Evolutionary conservation across 805 yeast species (phyloP), one percentile per base, ranked within the genome.

Genomic region (Kodamaea sagamina): DNA sequence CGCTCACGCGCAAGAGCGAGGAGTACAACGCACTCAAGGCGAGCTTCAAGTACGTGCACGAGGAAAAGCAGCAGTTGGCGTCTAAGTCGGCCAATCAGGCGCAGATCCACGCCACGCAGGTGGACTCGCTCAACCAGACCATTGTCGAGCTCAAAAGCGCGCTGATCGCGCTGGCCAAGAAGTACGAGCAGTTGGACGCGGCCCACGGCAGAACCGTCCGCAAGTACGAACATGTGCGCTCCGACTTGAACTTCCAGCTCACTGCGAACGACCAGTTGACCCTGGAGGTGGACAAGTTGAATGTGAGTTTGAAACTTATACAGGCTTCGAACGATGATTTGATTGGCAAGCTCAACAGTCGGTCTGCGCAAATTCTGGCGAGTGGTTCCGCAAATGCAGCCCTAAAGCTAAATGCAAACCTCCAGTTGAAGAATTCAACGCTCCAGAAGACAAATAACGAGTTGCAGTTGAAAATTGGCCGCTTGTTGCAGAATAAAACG

Each of bases 361-460:
- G 45, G 3, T 39, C 53, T 3, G 21, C 25, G 4, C 41, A 38
- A 28, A 12, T 38, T 3, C 46, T 39, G 16, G 27, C 48, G 12
- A 50, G 48, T 15, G 43, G 39, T 26, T 13, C 19, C 19, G 46
- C 46, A 6, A 38, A 34, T 28, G 38, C 50, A 2, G 40, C 44
- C n/a, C 25, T 46, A 8, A 42, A 40, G 22, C 31, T 43, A 16
- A 47, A 46, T 28, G 57, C 59, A 16, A 51, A 39, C 29, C 47
- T 66, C 19, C 59, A 59, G 41, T 42, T 50, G 32, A 63, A 63
- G 36, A 61, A 57, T 75, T 46, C 59, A 10, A 60, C 57, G 28
- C 48, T 71, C 17, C 71, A 64, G 36, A 88, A 83, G 47, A 66
- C 70, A 4, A 74, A 76, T 47, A 76, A 78, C 47, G 63, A 80